Percentiles rank a stretch among this genome's conserved stretches.
phyloP scores from a whole-genome alignment of 2,329 filamentous ascomycete species.

The Dactylonectria macrodidyma region DNA sequence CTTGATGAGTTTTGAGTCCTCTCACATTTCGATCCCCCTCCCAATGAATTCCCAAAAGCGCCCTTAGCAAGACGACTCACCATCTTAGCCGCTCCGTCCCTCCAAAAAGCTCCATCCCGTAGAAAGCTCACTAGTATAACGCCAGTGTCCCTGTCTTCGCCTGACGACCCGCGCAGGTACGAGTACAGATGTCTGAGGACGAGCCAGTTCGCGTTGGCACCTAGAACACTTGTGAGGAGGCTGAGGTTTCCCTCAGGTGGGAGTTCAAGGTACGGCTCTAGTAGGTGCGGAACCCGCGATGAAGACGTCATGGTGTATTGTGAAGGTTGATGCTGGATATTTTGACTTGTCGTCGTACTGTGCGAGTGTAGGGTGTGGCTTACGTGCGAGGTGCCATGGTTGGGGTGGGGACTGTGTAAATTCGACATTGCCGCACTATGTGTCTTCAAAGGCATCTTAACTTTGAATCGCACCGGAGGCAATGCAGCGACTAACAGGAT shows the following conservation, averaged over 20 bases:
- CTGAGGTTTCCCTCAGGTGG: constrained; percentile 72
- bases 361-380: constrained; percentile 31
- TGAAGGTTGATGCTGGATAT: constrained; percentile 30
- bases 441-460: neutral
- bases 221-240: constrained; percentile 78
- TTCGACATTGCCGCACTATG: constrained; percentile 4
- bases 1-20: neutral
- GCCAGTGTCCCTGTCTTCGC: constrained; percentile 54
- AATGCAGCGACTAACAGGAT: too few species aligned
- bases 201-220: constrained; percentile 77
- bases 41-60: neutral
- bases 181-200: constrained; percentile 69
- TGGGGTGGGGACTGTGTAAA: constrained; percentile 38
- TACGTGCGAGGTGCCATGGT: constrained; percentile 26
- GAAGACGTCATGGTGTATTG: constrained; percentile 48
- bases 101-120: constrained; percentile 85
- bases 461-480: too few species aligned
- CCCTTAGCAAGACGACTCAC: constrained; percentile 56
- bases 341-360: constrained; percentile 39
- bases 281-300: constrained; percentile 72
- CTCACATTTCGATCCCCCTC: neutral
- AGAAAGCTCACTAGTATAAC: constrained; percentile 89
- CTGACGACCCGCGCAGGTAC: constrained; percentile 54
- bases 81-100: constrained; percentile 76
- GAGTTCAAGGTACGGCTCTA: constrained; percentile 75